Conservation (phyloP, 164 flowering plant species). For the Santalum album region DNA sequence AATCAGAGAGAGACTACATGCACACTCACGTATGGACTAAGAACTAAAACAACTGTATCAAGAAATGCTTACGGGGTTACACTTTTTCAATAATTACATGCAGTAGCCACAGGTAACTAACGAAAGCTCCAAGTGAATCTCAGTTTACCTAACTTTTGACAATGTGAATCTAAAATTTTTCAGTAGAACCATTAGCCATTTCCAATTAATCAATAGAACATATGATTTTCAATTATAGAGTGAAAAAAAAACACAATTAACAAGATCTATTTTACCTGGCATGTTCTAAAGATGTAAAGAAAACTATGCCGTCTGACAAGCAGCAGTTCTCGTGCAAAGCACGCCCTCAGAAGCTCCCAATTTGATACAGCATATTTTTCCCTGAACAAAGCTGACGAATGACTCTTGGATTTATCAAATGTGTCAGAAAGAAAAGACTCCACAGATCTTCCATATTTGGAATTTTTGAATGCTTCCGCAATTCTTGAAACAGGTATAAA, state of each 20-base stretch:
- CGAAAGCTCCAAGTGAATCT: too few species aligned
- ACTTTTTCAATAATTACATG: too few species aligned
- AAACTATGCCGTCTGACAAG: conserved; percentile 59
- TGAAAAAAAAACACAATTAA: too few species aligned
- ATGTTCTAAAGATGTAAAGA: conserved; percentile 76
- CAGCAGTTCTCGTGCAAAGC: conserved; percentile 55
- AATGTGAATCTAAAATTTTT: too few species aligned
- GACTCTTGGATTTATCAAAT: conserved; percentile 40
- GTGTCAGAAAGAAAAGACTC: conserved; percentile 31
- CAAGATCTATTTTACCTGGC: conserved; percentile 41
- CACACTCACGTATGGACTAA: too few species aligned
- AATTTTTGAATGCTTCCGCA: conserved; percentile 54
- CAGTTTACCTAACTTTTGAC: too few species aligned
- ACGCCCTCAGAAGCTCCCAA: conserved; percentile 48
- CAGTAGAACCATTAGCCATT: too few species aligned
- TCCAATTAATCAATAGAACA: too few species aligned
- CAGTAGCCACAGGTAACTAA: too few species aligned
- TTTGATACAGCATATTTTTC: conserved; percentile 48
- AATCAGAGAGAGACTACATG: neutral
- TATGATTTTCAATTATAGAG: too few species aligned
- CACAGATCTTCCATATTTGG: conserved; percentile 43
- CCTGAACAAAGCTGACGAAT: conserved; percentile 51
- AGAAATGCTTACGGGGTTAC: too few species aligned
- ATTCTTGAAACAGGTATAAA: conserved; percentile 56
- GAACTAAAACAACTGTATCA: too few species aligned